Conservation (phyloP, 257 asterid genomes). For the Salvia rosmarinus region DNA sequence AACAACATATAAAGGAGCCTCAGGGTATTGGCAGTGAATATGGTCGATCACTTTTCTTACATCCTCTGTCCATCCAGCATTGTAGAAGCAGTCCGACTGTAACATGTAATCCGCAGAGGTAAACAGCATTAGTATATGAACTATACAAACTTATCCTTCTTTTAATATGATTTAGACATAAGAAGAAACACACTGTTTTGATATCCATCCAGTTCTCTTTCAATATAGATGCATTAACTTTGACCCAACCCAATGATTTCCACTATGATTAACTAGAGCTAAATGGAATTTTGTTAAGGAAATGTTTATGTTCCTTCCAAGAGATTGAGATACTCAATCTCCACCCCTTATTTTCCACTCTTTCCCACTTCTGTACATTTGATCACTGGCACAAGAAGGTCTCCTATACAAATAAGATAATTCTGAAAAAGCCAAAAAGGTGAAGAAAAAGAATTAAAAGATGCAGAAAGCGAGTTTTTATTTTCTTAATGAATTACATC, state of each 20-base stretch:
- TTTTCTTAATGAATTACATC: background rate
- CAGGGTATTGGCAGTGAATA: conserved; percentile 63
- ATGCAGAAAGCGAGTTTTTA: too few relatives aligned
- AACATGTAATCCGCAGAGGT: conserved; percentile 32
- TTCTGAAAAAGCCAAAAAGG: too few relatives aligned
- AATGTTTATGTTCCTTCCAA: conserved; percentile 6
- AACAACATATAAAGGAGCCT: conserved; percentile 74
- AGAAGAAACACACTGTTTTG: background rate
- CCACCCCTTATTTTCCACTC: background rate
- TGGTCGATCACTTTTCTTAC: conserved; percentile 70
- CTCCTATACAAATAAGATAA: too few relatives aligned
- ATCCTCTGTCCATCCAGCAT: conserved; percentile 94
- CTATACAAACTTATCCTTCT: conserved; percentile 13
- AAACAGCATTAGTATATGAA: conserved; percentile 18
- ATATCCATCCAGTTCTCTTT: conserved; percentile 10
- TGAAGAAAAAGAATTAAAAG: too few relatives aligned
- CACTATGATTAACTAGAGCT: conserved; percentile 9
- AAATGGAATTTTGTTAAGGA: background rate
- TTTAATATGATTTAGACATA: conserved; percentile 15
- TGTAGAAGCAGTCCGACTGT: conserved; percentile 88
- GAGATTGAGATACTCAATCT: conserved; percentile 1
- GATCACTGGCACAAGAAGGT: too few relatives aligned
- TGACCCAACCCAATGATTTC: background rate
- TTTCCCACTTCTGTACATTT: background rate
- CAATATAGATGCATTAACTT: background rate